Base-by-base conservation (phyloP, 495 filamentous ascomycete species). In the Barbatosphaeria neglecta region DNA sequence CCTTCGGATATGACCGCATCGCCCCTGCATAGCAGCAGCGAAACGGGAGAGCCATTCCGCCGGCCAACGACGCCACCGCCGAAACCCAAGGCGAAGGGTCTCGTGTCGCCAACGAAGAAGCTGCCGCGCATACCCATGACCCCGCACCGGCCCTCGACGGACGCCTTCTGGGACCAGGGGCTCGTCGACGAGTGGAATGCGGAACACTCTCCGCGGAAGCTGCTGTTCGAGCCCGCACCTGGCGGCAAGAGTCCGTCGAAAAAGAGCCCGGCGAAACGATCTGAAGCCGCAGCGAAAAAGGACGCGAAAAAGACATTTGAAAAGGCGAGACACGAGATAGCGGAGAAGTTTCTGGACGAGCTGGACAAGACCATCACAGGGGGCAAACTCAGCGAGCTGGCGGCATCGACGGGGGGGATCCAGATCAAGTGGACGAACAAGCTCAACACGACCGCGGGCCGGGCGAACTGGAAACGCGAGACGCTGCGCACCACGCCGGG, bases 361-460 rank as follows among this genome's bases (percentile, higher is more conserved):
- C 72, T 98, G 8, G 92, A 98, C 62, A 54, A 67, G 1, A 66
- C 58, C 22, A 77, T 95, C 53, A 75, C 79, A 0, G 59, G 66
- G 8, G 80, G 81, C n/a, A 57, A 79, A 45, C 69, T 98, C 15
- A 61, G 64, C 8, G 47, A 64, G 37, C 64, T 88, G 35, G 69
- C 85, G 1, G 68, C 70, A 15, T 52, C 66, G 0, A 86, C 85
- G 0, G 89, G 89, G 43, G 92, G 92, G 7, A 72, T 96, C 24
- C 75, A 73, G 38, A 73, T 97, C 37, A 60, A 75, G 33, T 98
- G 92, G 92, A 84, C 74, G 54, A 90, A 88, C 49, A 90, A 77
- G 15, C 78, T 98, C 22, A 80, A 80, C 43, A 86, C 81, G 4
- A 97, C 92, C 2, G 92, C 92, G 23, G 92, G 92, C 1, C 76